Base-by-base conservation (phyloP, 2,329 filamentous ascomycete species). In the Myrmaecium sp. region DNA sequence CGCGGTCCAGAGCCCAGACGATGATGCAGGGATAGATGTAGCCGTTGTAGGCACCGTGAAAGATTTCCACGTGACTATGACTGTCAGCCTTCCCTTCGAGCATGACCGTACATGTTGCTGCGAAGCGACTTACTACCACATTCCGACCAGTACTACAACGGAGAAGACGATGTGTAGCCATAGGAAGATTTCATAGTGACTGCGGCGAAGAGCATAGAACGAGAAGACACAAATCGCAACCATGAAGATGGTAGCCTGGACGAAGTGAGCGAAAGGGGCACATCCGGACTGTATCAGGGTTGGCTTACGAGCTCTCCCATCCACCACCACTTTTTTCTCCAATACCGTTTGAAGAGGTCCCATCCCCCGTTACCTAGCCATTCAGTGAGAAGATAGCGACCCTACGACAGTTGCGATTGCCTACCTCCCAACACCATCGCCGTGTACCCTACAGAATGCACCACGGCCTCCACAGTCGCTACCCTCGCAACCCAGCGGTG, bases 401-500 rank as follows among this genome's bases (percentile, higher is more conserved):
- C 19, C 24, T 16, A 18, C n/a, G 2, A n/a, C n/a, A n/a, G n/a
- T n/a, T n/a, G n/a, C n/a, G n/a, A n/a, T n/a, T n/a, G n/a, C n/a
- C n/a, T 22, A 44, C 40, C 33, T 15, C 39, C 29, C 17, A 52
- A 41, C 2, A 64, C 49, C 15, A 64, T 46, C 2, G 62, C 32
- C 0, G 64, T 60, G 33, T 74, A 79, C 0, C 63, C 61, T 1
- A 74, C 30, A 0, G 70, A 73, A 37, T 80, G 74, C 0, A 72
- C 43, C 2, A 76, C 55, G 2, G 69, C 73, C 36, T 77, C 62
- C 0, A 69, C 30, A 0, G 70, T 72, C 5, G 70, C 60, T 3
- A 76, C 55, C 12, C 73, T 57, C 0, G 74, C 73, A 3, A 73
- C 57, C 58, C 70, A 72, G 1, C 74, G 65, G 44, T 79, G 74